Base-by-base conservation (phyloP, 306 rosid genomes). In the Lathyrus aphaca region DNA sequence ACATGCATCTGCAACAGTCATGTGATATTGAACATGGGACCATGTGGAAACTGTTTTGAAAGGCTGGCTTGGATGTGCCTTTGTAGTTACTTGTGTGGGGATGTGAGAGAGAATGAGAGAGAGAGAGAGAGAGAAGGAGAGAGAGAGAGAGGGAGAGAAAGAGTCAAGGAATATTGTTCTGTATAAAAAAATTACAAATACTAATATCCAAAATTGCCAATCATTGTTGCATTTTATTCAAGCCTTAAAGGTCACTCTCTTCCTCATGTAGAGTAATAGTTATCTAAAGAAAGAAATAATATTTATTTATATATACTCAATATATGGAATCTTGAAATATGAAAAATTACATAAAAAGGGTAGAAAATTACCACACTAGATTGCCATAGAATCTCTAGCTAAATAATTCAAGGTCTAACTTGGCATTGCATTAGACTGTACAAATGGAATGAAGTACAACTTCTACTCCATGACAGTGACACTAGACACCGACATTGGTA, bases 1-100 rank as follows among this genome's bases (percentile, higher is more conserved):
- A 86, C 95, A 88, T 88, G 92, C 58, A 57, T 11, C 54, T 16
- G 46, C 40, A 56, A 6, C 38, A 56, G 67, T 25, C 85, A 81
- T 82, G 90, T 86, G 90, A 48, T 30, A 5, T 50, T 71, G 59
- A 82, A 51, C 74, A 18, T 58, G 87, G 80, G 86, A 82, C 92
- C 92, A 88, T 86, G 91, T 82, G 91, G 40, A 70, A 64, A 71
- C 68, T 70, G 68, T 90, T 57, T 79, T 78, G 80, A 83, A 80
- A 83, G 80, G 78, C 86, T 77, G 84, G 75, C 79, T 77, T 78
- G 48, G 64, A 44, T 73, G 64, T 74, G 77, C 59, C 14, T 73
- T 19, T 69, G 39, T 56, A 56, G 32, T 56, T 27, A 56, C 15
- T 56, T 27, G 39, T 75, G 55, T 55, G 62, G 14, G 71, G 35